Conservation (phyloP, 352 stramenopile species). For the Phytophthora constricta region DNA sequence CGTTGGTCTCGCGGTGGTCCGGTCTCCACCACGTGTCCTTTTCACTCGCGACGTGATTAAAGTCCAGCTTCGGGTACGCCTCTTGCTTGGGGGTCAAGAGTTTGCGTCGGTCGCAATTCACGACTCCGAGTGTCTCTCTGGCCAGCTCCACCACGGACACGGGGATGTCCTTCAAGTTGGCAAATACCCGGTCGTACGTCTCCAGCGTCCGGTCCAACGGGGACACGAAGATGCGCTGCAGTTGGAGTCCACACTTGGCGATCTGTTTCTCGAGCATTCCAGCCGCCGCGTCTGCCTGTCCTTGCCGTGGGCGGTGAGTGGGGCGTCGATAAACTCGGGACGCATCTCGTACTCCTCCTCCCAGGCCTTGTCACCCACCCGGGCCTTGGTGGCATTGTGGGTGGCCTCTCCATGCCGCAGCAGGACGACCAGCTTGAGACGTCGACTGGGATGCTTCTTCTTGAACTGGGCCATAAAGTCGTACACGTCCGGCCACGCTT, state of each 20-base stretch:
- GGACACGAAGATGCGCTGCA: constrained; percentile 72
- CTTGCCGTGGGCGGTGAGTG: constrained; percentile 53
- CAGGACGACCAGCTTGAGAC: constrained; percentile 65
- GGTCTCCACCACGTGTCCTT: constrained; percentile 63
- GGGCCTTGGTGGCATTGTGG: constrained; percentile 70
- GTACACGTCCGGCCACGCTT: constrained; percentile 49
- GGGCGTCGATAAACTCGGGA: constrained; percentile 63
- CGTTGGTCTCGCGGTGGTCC: constrained; percentile 64
- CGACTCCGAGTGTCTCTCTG: constrained; percentile 71
- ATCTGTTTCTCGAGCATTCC: constrained; percentile 55
- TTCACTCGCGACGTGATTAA: constrained; percentile 46
- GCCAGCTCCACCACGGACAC: constrained; percentile 62
- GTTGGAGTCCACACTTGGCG: constrained; percentile 43
- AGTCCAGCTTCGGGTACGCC: constrained; percentile 61
- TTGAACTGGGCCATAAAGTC: constrained; percentile 40
- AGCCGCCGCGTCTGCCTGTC: constrained; percentile 42
- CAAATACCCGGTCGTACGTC: constrained; percentile 59
- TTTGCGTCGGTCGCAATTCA: constrained; percentile 68
- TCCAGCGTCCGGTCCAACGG: constrained; percentile 71
- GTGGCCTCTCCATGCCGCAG: constrained; percentile 71
- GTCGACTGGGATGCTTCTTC: constrained; percentile 15
- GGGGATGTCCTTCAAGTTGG: constrained; percentile 35
- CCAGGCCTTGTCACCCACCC: constrained; percentile 60
- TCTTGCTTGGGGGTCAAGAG: constrained; percentile 42
- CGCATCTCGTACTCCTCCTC: constrained; percentile 57